Evolutionary conservation across 1,284 basidiomycete species (phyloP), one percentile per base, ranked within the genome.

Genomic region (Sanghuangporus sanghuang): DNA sequence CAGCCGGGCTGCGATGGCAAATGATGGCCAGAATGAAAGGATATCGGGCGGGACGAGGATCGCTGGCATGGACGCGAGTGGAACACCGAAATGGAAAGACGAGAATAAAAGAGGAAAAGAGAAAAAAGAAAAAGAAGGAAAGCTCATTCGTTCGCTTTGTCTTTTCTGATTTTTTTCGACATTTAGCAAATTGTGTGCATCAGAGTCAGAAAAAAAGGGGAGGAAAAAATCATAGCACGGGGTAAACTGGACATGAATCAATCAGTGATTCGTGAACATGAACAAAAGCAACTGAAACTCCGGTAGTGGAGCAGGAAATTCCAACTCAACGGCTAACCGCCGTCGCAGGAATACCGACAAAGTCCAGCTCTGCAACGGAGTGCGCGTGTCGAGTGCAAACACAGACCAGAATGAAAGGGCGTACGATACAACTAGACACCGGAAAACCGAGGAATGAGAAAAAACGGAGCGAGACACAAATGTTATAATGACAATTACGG

Each of bases 141-240:
- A 14, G 38, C 40, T 8, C 18, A 16, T 40, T 40, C 46, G 11
- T 8, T 48, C 48, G 32, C 38, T 42, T 54, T 57, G 7, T 59
- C 46, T 58, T 65, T 65, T 62, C 59, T 40, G 48, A 61, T 65
- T 65, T 64, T 65, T 65, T 64, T 61, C 39, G 56, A 54, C 59
- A 38, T 65, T 65, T 64, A 44, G 57, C 49, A 55, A 44, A 55
- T 48, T 44, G 59, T 35, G 55, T 35, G 52, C 36, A 36, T 52
- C 32, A 44, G 32, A 35, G 57, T 49, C 58, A 61, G 63, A 61
- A 54, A 18, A 27, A 54, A 61, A 57, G 40, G 27, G 52, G 6
- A 54, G n/a, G 3, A 21, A 59, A 55, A 32, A 27, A 44, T 60
- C 63, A 57, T 62, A 57, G 35, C 40, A 57, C 61, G 32, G 63